A percentile compares a stretch with the other conserved stretches of the same genome.
phyloP scores from a whole-genome alignment of 345 rosid genomes.

The Mangifera indica region DNA sequence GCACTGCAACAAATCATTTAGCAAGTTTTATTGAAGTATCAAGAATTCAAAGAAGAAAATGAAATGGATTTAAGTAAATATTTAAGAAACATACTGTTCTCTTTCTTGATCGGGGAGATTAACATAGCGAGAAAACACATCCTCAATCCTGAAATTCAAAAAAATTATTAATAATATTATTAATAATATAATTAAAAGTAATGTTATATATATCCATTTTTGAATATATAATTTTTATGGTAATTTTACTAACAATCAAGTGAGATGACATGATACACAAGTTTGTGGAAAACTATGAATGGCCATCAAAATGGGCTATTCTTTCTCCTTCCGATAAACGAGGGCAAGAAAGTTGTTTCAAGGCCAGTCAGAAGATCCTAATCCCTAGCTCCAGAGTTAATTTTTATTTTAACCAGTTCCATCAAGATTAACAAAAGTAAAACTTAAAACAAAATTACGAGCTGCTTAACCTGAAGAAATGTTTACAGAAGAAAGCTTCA shows the following conservation, averaged over 20 bases:
- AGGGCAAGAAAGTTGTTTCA: background rate
- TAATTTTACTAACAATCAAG: background rate
- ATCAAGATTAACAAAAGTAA: background rate
- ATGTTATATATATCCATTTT: no score
- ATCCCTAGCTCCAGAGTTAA: background rate
- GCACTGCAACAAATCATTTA: constrained; percentile 38
- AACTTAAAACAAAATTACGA: background rate
- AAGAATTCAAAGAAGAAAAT: background rate
- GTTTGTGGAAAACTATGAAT: background rate
- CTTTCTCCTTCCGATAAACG: background rate
- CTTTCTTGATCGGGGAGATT: constrained; percentile 66
- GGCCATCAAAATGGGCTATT: background rate
- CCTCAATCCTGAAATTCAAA: constrained; percentile 51
- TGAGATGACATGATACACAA: background rate
- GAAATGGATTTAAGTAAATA: background rate
- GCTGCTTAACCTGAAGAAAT: no score
- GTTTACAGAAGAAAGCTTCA: no score
- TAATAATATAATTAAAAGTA: no score
- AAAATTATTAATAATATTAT: no score
- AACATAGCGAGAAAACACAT: constrained; percentile 62
- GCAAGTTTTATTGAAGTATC: constrained; percentile 1
- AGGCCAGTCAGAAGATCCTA: background rate
- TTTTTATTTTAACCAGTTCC: no score
- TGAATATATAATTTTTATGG: no score
- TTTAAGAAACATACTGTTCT: constrained; percentile 43